Percentiles rank a stretch among this genome's conserved stretches.
Evolutionary conservation across 2,329 filamentous ascomycete genomes (phyloP).

Genomic region (Diaporthe citriasiana): DNA sequence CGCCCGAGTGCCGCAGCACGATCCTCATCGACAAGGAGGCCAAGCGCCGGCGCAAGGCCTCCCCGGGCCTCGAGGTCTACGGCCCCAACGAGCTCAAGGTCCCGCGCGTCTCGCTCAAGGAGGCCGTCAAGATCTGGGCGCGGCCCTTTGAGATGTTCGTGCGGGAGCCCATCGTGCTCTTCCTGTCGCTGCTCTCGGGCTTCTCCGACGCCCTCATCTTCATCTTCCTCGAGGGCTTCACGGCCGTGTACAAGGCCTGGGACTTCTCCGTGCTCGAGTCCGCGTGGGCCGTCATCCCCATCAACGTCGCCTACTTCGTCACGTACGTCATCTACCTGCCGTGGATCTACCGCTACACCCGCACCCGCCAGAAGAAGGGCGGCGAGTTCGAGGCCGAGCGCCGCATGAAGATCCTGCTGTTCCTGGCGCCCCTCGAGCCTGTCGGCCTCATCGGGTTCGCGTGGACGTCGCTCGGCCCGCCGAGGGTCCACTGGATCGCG

Average conservation of each 20-base stretch:
- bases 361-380: constrained; percentile 59
- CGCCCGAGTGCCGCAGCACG: constrained; percentile 71
- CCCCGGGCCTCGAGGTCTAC: constrained; percentile 56
- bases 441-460: constrained; percentile 75
- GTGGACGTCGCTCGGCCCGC: constrained; percentile 68
- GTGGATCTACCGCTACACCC: constrained; percentile 56
- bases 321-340: constrained; percentile 70
- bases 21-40: constrained; percentile 71
- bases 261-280: constrained; percentile 50
- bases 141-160: constrained; percentile 81
- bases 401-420: constrained; percentile 72
- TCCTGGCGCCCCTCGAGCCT: constrained; percentile 69
- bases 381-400: constrained; percentile 63
- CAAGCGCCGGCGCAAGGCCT: constrained; percentile 63
- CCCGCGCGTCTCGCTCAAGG: constrained; percentile 52
- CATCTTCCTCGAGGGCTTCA: constrained; percentile 81
- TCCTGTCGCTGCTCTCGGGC: constrained; percentile 77
- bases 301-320: constrained; percentile 66
- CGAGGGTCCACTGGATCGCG: constrained; percentile 71
- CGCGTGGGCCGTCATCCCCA: constrained; percentile 44
- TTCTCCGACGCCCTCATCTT: constrained; percentile 84
- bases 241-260: constrained; percentile 79
- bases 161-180: constrained; percentile 80
- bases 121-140: constrained; percentile 65
- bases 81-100: constrained; percentile 60